These are phyloP conservation scores for Fallopia convolvulus DNA, from an alignment of 148 eudicot species.

Conservation along the genomic window DNA sequence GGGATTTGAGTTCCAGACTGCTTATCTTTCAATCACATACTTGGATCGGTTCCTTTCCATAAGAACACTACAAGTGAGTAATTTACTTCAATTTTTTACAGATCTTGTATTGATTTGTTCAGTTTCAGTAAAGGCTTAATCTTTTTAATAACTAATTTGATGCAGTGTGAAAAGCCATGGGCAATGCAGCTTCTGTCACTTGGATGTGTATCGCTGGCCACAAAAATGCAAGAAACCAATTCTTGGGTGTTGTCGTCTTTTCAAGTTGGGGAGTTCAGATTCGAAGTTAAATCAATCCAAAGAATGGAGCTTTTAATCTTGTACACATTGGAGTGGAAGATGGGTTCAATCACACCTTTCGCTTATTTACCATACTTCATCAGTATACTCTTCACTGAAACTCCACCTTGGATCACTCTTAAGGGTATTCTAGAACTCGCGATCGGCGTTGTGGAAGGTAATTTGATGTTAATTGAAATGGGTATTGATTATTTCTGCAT, in stretches of 20 bases:
- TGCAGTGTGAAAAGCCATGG: slow-evolving; percentile 32
- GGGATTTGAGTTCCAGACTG: slow-evolving; percentile 19
- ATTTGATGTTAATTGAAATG: not conserved
- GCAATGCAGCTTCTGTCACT: slow-evolving; percentile 30
- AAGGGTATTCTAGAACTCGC: slow-evolving; percentile 19
- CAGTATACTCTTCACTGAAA: slow-evolving; percentile 15
- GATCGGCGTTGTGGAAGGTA: slow-evolving; percentile 34
- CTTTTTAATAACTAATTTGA: not conserved
- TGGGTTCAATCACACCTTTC: slow-evolving; percentile 42
- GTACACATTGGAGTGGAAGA: slow-evolving; percentile 51
- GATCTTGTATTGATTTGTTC: not conserved
- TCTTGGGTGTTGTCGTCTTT: slow-evolving; percentile 23
- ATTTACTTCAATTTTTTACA: not conserved
- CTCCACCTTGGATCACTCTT: slow-evolving; percentile 11
- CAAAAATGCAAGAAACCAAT: slow-evolving; percentile 46
- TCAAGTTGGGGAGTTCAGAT: slow-evolving; percentile 25
- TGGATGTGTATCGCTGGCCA: slow-evolving; percentile 47
- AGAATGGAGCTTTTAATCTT: slow-evolving; percentile 56
- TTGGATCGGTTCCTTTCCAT: slow-evolving; percentile 23
- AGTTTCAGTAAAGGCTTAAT: not conserved
- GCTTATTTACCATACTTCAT: slow-evolving; percentile 26
- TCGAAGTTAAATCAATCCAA: slow-evolving; percentile 30
- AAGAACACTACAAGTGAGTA: slow-evolving; percentile 14
- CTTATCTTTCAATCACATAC: slow-evolving; percentile 18
- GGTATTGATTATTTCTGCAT: not conserved